phyloP scores from a whole-genome alignment of 352 stramenopile genomes.

The Peronospora tabacina region DNA sequence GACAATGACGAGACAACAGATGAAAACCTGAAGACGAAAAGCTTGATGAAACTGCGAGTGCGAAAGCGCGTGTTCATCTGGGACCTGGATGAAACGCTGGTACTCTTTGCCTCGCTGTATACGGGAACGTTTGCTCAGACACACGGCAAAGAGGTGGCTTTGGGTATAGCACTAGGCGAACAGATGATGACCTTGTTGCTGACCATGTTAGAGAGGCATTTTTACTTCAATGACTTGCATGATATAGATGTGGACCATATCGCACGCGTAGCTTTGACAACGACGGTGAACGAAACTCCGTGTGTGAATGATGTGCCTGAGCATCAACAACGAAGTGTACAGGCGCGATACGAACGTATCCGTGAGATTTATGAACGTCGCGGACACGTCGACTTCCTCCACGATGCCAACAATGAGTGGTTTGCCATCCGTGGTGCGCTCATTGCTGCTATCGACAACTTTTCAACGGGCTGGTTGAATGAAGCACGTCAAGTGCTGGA shows the following conservation, averaged over 20 bases:
- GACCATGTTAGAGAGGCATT: conserved; percentile 71
- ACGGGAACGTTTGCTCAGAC: conserved; percentile 58
- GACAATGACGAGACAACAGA: conserved; percentile 1
- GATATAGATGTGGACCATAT: conserved; percentile 68
- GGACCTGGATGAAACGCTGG: conserved; percentile 77
- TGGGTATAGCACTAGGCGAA: conserved; percentile 57
- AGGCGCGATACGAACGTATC: conserved; percentile 56
- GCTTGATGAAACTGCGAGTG: conserved; percentile 2
- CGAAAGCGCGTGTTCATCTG: conserved; percentile 64
- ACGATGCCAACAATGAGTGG: conserved; percentile 55
- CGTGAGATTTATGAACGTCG: conserved; percentile 72
- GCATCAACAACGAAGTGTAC: conserved; percentile 7
- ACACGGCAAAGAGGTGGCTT: conserved; percentile 50
- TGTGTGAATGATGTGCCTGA: not conserved
- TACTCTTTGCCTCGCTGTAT: conserved; percentile 78
- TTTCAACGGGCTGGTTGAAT: conserved; percentile 58
- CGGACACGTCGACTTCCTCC: conserved; percentile 54
- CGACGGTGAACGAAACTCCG: not conserved
- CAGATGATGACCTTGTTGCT: conserved; percentile 85
- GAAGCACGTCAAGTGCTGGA: conserved; percentile 56
- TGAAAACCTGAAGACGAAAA: not conserved
- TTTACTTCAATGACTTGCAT: conserved; percentile 78
- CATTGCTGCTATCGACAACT: conserved; percentile 59
- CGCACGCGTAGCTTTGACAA: conserved; percentile 13
- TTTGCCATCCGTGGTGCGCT: conserved; percentile 62